Base-by-base conservation (phyloP, 2,329 filamentous ascomycete genomes). In the Alternaria arbusti region DNA sequence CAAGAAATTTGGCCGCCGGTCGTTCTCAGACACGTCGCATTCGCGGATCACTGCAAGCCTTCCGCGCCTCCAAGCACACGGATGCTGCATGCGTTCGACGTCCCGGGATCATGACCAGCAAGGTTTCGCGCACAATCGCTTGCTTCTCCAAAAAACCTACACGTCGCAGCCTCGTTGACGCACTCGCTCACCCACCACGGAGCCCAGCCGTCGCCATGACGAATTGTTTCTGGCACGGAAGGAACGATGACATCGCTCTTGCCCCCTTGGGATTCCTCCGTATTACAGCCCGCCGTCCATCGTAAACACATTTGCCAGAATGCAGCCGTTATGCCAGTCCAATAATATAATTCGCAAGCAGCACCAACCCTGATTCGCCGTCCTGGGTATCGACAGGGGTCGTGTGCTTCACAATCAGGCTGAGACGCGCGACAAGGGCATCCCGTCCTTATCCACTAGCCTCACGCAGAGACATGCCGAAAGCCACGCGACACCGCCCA, bases 21-120 rank as follows among this genome's bases (percentile, higher is more conserved):
- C 47, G 23, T 52, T 49, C 67, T 70, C 67, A 71, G 63, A 74
- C 71, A 62, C 61, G 72, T 72, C 66, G 68, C 71, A 69, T 67
- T 66, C 57, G 60, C 66, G 68, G 68, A 75, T 77, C 69, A 63
- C 69, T 75, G 70, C 74, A 76, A 71, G 71, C 73, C 74, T 70
- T 70, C 73, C 71, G 74, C 72, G 55, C 66, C 58, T 65, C 72
- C 72, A 74, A 61, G 64, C 61, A 65, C 72, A 71, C 69, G 72
- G 72, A 71, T 65, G 63, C 67, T 73, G 74, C 67, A 74, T 66
- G 66, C 66, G 58, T 72, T 75, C 73, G 72, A 73, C 61, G 60
- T 73, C 57, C 70, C 61, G 57, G 71, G 67, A 65, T 69, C 47
- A 17, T 28, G 57, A 61, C 68, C 67, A 65, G 66, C 61, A 68